Conservation (phyloP, 1,284 basidiomycete species). For the Sporisorium sorghi region DNA sequence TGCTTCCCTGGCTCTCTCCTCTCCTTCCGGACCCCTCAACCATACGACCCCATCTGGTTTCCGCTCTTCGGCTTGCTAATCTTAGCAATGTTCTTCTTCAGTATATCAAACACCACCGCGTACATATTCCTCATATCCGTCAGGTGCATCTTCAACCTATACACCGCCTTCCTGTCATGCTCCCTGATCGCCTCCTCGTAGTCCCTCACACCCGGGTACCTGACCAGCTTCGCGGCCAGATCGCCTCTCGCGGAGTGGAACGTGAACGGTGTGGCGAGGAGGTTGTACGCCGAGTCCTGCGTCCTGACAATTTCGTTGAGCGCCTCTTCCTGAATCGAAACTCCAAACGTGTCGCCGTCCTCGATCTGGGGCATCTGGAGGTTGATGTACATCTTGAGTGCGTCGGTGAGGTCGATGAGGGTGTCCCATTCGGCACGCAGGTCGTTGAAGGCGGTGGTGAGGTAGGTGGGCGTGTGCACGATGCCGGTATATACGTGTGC, state of each 20-base stretch:
- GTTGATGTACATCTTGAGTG: slow-evolving; percentile 56
- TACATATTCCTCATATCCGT: slow-evolving; percentile 52
- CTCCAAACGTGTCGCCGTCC: slow-evolving; percentile 55
- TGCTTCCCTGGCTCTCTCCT: background rate
- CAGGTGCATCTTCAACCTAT: slow-evolving; percentile 47
- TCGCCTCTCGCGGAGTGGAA: slow-evolving; percentile 38
- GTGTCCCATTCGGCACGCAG: slow-evolving; percentile 50
- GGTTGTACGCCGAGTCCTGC: slow-evolving; percentile 49
- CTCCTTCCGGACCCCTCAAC: no score
- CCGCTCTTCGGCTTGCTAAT: slow-evolving; percentile 55
- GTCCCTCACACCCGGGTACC: slow-evolving; percentile 42
- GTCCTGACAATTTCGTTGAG: slow-evolving; percentile 51
- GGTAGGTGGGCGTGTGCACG: slow-evolving; percentile 32
- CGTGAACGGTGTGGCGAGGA: slow-evolving; percentile 45
- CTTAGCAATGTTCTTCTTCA: slow-evolving; percentile 50
- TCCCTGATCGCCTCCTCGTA: slow-evolving; percentile 42
- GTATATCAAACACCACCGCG: slow-evolving; percentile 47
- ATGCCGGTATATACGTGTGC: slow-evolving; percentile 42
- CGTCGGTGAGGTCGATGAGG: slow-evolving; percentile 43
- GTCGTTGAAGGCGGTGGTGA: slow-evolving; percentile 22
- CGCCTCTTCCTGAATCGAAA: slow-evolving; percentile 54
- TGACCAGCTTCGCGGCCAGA: slow-evolving; percentile 44
- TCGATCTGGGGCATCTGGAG: slow-evolving; percentile 55
- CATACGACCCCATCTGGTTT: slow-evolving; percentile 52
- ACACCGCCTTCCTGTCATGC: slow-evolving; percentile 43